These are phyloP conservation scores for Straminergon stramineum DNA, from an alignment of 225 moss, liverwort and hornwort genomes.

Conservation along the genomic window DNA sequence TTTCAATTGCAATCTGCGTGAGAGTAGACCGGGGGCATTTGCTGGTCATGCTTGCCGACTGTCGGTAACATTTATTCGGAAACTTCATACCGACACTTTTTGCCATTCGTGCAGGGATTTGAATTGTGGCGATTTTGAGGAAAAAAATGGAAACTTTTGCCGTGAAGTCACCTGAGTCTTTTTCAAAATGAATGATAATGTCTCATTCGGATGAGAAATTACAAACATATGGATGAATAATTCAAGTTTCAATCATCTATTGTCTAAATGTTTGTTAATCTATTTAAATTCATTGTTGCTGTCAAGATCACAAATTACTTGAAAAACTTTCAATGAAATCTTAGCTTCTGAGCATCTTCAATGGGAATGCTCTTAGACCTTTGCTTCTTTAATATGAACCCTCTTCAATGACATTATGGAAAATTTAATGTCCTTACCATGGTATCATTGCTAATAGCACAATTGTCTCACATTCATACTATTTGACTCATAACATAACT, in stretches of 20 bases:
- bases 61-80: not conserved
- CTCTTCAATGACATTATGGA: not conserved
- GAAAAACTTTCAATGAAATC: not conserved
- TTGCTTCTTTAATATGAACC: not conserved
- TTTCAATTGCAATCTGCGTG: not conserved
- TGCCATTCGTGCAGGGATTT: not conserved
- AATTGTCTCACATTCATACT: no score
- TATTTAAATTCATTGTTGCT: not conserved
- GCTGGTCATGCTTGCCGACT: not conserved
- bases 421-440: not conserved
- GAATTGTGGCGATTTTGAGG: not conserved
- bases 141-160: not conserved
- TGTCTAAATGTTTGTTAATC: not conserved
- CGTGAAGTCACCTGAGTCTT: no score
- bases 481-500: not conserved
- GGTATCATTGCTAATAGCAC: not conserved
- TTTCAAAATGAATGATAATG: not conserved
- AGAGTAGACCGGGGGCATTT: no score
- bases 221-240: not conserved
- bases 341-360: not conserved
- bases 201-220: not conserved
- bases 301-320: not conserved
- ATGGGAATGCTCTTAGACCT: not conserved
- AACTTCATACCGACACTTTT: not conserved
- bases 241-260: not conserved